phyloP scores from a whole-genome alignment of 1,284 basidiomycete genomes.

The Malassezia restricta region DNA sequence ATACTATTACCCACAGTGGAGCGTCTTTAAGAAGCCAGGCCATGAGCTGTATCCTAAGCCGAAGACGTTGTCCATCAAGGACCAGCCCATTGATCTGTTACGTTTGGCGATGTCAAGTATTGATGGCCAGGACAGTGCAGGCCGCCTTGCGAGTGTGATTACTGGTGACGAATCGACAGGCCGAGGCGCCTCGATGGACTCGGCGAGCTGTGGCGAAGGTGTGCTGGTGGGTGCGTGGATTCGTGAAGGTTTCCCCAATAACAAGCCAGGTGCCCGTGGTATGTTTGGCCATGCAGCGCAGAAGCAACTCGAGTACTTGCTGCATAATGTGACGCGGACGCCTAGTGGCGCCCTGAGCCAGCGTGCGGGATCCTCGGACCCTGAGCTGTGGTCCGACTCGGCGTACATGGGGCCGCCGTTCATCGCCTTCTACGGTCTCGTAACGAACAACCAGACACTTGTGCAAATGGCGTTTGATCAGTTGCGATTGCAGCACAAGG shows the following conservation, averaged over 20 bases:
- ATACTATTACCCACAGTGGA: conserved; percentile 26
- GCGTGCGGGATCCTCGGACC: conserved; percentile 11
- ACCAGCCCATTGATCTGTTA: conserved; percentile 20
- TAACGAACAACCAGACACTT: conserved; percentile 58
- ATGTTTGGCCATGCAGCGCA: conserved; percentile 57
- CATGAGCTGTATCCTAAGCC: neutral
- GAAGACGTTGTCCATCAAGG: neutral
- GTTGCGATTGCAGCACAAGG: conserved; percentile 60
- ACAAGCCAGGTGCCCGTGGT: conserved; percentile 15
- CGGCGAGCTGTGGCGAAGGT: conserved; percentile 30
- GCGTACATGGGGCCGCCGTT: conserved; percentile 86
- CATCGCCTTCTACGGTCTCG: conserved; percentile 71
- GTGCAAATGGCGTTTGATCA: conserved; percentile 64
- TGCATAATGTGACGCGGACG: conserved; percentile 54
- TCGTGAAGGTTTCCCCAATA: conserved; percentile 25
- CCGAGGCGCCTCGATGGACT: conserved; percentile 32
- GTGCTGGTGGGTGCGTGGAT: conserved; percentile 35
- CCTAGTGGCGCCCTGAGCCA: conserved; percentile 47
- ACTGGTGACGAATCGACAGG: conserved; percentile 32
- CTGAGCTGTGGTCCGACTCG: conserved; percentile 40
- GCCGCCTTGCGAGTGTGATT: conserved; percentile 30
- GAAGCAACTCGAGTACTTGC: conserved; percentile 61
- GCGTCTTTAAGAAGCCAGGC: conserved; percentile 19
- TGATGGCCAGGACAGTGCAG: conserved; percentile 24
- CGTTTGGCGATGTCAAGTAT: conserved; percentile 30